Evolutionary conservation across 2,329 filamentous ascomycete species (phyloP), one percentile per base, ranked within the genome.

Genomic region (Golovinomyces cichoracearum): DNA sequence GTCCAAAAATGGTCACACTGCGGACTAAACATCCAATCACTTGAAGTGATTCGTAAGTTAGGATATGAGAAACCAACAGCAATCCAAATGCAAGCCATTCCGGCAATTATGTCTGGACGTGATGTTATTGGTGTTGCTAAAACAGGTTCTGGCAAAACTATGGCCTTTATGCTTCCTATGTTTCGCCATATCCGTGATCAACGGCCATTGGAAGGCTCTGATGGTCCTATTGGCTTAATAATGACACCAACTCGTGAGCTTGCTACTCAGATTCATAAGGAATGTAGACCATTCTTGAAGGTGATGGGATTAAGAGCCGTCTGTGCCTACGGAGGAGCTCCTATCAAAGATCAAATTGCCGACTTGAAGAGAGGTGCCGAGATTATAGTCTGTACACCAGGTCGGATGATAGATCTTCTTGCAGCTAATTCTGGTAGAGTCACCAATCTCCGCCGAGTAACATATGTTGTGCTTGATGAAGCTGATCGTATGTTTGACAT

Each of bases 401-500:
- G 90, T 21, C 81, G 90, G 50, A 80, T 95, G 71, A 94, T 98
- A 58, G 90, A 98, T 67, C 73, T 98, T 17, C 69, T 98, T 27
- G 83, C 85, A 37, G 85, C 86, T 47, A 98, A 95, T 60, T 80
- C 83, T 54, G 88, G 88, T n/a, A 76, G 86, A 53, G 86, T 95
- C 9, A 93, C 88, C 12, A 95, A 92, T 58, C 69, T 98, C 50
- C 77, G 74, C 55, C 74, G 90, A 53, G 83, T 93, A 12, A 90
- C 84, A 0, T 98, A 95, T 61, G 77, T 94, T 22, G 90, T 98
- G 10, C 73, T 98, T 35, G 90, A 98, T 61, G 90, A 98, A 65
- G 90, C 90, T 45, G 90, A 98, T 64, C 80, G 90, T 53, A 95
- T 98, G 90, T 94, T 95, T 61, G 90, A 98, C 62, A 95, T 98